Percentiles rank a stretch among this genome's conserved stretches.
Evolutionary conservation across 2,329 filamentous ascomycete species (phyloP).

Genomic region (Pseudogymnoascus sp.): DNA sequence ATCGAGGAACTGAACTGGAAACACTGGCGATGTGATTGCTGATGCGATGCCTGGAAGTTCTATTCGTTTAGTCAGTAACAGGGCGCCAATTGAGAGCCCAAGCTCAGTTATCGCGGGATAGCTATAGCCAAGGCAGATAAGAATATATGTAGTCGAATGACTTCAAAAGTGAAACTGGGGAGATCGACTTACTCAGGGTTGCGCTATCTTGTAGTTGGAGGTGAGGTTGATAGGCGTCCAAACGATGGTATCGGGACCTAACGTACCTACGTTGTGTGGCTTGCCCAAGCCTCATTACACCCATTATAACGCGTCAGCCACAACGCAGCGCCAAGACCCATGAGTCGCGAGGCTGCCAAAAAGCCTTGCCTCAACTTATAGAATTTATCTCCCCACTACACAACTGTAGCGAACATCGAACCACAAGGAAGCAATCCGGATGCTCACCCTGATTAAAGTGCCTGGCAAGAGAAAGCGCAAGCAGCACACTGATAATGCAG

Average conservation of each 20-base stretch:
- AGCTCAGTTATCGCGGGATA: not conserved
- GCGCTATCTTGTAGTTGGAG: slow-evolving; percentile 3
- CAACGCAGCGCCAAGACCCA: slow-evolving; percentile 1
- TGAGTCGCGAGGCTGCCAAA: not conserved
- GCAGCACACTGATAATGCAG: slow-evolving; percentile 13
- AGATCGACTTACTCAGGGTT: slow-evolving; percentile 4
- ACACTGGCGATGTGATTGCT: not conserved
- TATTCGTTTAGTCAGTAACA: not conserved
- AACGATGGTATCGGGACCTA: slow-evolving; percentile 3
- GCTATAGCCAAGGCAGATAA: not conserved
- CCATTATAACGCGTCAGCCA: slow-evolving; percentile 5
- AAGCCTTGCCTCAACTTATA: not conserved
- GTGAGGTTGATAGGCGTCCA: slow-evolving; percentile 4
- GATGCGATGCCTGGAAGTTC: not conserved
- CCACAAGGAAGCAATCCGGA: slow-evolving; percentile 1
- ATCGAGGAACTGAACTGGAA: not conserved
- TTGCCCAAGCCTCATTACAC: slow-evolving; percentile 8
- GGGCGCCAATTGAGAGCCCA: not conserved
- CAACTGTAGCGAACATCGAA: not conserved
- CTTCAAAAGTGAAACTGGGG: not conserved
- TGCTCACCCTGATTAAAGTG: slow-evolving; percentile 24
- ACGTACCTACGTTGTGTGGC: slow-evolving; percentile 5
- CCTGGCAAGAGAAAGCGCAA: slow-evolving; percentile 23
- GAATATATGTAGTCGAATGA: not conserved
- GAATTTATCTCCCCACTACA: not conserved